A percentile compares a stretch with the other conserved stretches of the same genome.
Evolutionary conservation across 371 early-diverging fungal species (phyloP).

Genomic region (Rhizopus sp.): DNA sequence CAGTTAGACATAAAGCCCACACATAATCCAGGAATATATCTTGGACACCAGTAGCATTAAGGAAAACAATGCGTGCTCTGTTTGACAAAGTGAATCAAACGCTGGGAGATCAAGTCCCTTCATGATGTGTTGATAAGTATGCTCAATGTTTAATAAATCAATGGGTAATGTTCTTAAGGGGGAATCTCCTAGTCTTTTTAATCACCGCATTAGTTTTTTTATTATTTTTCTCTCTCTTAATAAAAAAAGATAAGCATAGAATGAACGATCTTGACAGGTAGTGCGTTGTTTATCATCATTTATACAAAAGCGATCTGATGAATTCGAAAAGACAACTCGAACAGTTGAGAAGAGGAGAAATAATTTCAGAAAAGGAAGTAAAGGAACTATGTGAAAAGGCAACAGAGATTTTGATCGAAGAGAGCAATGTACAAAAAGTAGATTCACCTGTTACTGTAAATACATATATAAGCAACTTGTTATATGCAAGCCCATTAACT

Average conservation of each 20-base stretch:
- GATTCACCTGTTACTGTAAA: slow-evolving; percentile 96
- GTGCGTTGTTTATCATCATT: neutral
- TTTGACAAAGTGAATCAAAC: no score
- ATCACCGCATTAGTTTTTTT: neutral
- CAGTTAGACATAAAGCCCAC: no score
- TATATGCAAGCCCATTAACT: neutral
- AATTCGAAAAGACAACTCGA: slow-evolving; percentile 72
- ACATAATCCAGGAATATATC: no score
- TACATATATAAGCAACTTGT: neutral
- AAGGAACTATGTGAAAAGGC: slow-evolving; percentile 93
- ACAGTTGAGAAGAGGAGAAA: slow-evolving; percentile 86
- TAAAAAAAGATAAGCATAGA: neutral
- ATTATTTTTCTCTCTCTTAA: neutral
- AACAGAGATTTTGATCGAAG: slow-evolving; percentile 92
- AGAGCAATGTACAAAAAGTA: slow-evolving; percentile 94
- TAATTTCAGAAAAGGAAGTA: slow-evolving; percentile 91
- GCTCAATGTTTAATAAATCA: no score
- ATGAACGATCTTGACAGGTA: slow-evolving; percentile 32
- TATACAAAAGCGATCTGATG: neutral
- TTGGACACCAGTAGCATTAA: no score
- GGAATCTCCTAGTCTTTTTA: no score
- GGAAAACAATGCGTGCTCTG: no score
- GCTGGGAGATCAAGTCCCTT: no score
- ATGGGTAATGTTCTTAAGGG: no score
- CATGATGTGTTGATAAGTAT: no score